phyloP scores from a whole-genome alignment of 140 eudicot genomes.

The Bidens hawaiensis region DNA sequence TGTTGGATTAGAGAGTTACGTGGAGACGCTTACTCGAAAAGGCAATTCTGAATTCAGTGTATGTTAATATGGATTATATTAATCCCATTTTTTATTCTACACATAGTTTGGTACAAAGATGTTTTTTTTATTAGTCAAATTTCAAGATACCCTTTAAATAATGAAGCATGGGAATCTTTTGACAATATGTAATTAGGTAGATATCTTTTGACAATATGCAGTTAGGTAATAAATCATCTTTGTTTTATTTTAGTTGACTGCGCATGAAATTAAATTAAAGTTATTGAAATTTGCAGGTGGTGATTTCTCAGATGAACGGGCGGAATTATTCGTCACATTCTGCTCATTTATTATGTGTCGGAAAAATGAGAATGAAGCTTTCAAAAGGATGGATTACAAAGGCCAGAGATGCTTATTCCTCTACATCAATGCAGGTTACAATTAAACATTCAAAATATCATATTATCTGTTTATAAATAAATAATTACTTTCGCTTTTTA shows the following conservation, averaged over 20 bases:
- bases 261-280: background rate
- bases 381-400: slow-evolving; percentile 95
- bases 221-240: background rate
- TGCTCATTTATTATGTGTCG: slow-evolving; percentile 75
- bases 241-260: background rate
- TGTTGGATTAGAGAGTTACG: slow-evolving; percentile 60
- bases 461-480: background rate
- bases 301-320: slow-evolving; percentile 93
- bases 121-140: background rate
- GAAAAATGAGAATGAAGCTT: slow-evolving; percentile 89
- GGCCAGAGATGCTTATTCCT: slow-evolving; percentile 84
- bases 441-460: background rate
- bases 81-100: background rate
- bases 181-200: background rate
- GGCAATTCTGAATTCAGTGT: slow-evolving; percentile 76
- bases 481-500: too few relatives aligned
- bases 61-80: slow-evolving; percentile 19
- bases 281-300: slow-evolving; percentile 48
- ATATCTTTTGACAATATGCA: slow-evolving; percentile 9
- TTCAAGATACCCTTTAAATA: slow-evolving; percentile 1
- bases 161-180: slow-evolving; percentile 13
- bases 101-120: slow-evolving; percentile 5
- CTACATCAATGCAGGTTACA: slow-evolving; percentile 82
- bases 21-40: slow-evolving; percentile 70
- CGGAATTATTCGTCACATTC: slow-evolving; percentile 88